Evolutionary conservation across 352 stramenopile genomes (phyloP), one percentile per base, ranked within the genome.

Genomic region (Pythium rhizo-oryzae): DNA sequence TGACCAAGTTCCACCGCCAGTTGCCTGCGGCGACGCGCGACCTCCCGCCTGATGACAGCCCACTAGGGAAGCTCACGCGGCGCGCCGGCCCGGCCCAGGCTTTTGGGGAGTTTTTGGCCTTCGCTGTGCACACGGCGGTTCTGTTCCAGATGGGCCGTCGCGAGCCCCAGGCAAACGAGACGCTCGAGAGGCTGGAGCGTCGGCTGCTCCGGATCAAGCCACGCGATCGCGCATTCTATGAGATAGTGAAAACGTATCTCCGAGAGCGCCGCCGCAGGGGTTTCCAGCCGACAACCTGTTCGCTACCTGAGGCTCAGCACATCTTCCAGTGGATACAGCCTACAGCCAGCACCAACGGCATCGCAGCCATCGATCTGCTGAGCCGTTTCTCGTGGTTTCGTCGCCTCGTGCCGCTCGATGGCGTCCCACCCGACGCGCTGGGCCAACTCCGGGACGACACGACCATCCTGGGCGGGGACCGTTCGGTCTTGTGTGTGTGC

Each of bases 1-100:
- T 63, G 23, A 63, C 19, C 23, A 63, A 63, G 23, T 63, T 63
- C 19, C 25, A 63, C 24, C 41, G 57, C 23, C 57, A 54, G 25
- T 23, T 54, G 5, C 57, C 57, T 11, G 23, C 24, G 49, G 9
- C 24, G 49, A 55, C 49, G 23, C 49, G 49, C 4, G 49, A 55
- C 12, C 23, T 55, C 23, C 4, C 23, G 12, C 11, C 25, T 7
- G 24, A 55, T 24, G 21, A 19, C 13, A 55, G 8, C 25, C 9
- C 49, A 7, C 7, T 55, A 4, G 49, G 49, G 35, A 18, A 55
- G 49, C 49, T 55, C 49, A 39, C 18, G 49, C 24, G 18, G 52
- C 35, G 35, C 9, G 30, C 52, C 2, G 35, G 52, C 39, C 52
- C 52, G 21, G 35, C 16, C 16, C 39, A 30, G 18, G 52, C 2